Evolutionary conservation across 2,329 filamentous ascomycete genomes (phyloP).

Genomic region (Podosphaera fusca): DNA sequence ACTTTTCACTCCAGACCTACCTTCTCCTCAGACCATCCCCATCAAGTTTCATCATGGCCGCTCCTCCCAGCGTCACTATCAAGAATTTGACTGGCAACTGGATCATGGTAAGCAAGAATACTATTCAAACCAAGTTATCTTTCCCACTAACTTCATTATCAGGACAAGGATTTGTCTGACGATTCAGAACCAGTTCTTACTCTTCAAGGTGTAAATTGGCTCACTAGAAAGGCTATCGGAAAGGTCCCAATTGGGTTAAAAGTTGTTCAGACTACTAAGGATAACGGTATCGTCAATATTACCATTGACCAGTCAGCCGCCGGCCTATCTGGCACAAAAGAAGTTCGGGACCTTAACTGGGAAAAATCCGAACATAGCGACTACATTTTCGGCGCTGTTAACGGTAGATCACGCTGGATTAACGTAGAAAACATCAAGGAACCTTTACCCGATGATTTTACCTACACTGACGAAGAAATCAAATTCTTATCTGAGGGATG

Average conservation of each 20-base stretch:
- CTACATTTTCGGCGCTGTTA: slow-evolving; percentile 36
- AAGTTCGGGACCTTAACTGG: slow-evolving; percentile 34
- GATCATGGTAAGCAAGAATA: slow-evolving; percentile 22
- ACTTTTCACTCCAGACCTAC: neutral
- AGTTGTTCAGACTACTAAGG: slow-evolving; percentile 20
- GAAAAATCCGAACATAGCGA: slow-evolving; percentile 28
- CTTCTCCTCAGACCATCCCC: neutral
- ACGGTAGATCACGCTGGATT: slow-evolving; percentile 23
- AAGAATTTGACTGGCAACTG: slow-evolving; percentile 29
- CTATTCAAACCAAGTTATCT: neutral
- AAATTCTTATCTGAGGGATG: slow-evolving; percentile 22
- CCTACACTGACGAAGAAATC: neutral
- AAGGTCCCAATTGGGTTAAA: slow-evolving; percentile 31
- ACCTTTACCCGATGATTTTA: slow-evolving; percentile 9
- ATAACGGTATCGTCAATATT: slow-evolving; percentile 23
- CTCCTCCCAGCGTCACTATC: slow-evolving; percentile 26
- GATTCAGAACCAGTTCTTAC: slow-evolving; percentile 32
- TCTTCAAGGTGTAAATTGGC: slow-evolving; percentile 33
- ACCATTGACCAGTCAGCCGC: slow-evolving; percentile 38
- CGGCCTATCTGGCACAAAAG: slow-evolving; percentile 33
- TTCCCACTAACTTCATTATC: slow-evolving; percentile 1
- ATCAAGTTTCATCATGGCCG: slow-evolving; percentile 23
- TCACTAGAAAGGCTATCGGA: slow-evolving; percentile 34
- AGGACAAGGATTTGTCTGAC: slow-evolving; percentile 39
- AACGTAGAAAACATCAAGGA: slow-evolving; percentile 16